Evolutionary conservation across 495 filamentous ascomycete species (phyloP).

Genomic region (Lasiosphaeria ovina): DNA sequence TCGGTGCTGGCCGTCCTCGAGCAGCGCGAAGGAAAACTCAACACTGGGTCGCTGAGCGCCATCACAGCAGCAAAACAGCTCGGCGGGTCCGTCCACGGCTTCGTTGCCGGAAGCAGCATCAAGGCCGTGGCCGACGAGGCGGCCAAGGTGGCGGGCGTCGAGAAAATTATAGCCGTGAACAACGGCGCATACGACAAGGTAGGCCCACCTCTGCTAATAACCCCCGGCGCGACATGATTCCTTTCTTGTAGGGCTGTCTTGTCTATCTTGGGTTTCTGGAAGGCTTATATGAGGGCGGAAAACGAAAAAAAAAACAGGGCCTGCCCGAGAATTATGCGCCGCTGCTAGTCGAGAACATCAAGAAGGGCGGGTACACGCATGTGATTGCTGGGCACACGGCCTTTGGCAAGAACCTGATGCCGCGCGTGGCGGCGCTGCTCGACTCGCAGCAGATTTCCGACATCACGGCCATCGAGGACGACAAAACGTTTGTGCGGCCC

Average conservation of each 20-base stretch:
- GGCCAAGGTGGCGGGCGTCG: conserved; percentile 83
- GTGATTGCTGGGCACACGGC: conserved; percentile 88
- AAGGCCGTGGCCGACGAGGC: conserved; percentile 82
- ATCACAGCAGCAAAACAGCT: conserved; percentile 84
- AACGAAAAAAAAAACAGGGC: conserved; percentile 52
- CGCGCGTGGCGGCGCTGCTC: conserved; percentile 90
- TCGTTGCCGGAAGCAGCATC: conserved; percentile 80
- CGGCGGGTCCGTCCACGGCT: conserved; percentile 79
- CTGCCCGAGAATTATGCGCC: conserved; percentile 95
- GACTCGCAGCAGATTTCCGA: conserved; percentile 93
- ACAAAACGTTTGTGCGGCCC: conserved; percentile 93
- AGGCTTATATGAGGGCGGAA: neutral
- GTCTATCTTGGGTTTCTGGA: neutral
- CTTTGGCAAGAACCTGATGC: conserved; percentile 93
- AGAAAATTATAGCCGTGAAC: conserved; percentile 86
- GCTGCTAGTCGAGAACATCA: conserved; percentile 90
- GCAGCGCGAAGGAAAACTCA: conserved; percentile 86
- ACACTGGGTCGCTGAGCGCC: conserved; percentile 76
- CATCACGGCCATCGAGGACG: conserved; percentile 79
- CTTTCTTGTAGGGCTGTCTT: neutral
- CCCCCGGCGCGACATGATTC: no score
- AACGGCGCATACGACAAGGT: conserved; percentile 93
- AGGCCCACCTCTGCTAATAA: conserved; percentile 1
- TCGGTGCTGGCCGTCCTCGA: conserved; percentile 91
- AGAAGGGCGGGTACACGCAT: conserved; percentile 88